Conservation (phyloP, 1,284 basidiomycete genomes). For the Pseudozyma hubeiensis region DNA sequence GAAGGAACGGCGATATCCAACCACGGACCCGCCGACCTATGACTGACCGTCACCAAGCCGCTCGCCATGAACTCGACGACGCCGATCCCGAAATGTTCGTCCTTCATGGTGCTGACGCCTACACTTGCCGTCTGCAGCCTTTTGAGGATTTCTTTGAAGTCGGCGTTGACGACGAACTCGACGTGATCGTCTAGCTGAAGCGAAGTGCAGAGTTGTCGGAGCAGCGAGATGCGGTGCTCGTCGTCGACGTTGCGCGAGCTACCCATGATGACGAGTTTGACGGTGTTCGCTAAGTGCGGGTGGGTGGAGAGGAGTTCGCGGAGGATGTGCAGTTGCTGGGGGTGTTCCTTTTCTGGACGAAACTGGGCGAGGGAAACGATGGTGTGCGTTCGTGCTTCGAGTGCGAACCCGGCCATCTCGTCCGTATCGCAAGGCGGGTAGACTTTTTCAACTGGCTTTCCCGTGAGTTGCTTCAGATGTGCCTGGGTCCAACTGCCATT, state of each 20-base stretch:
- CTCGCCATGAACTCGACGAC: slow-evolving; percentile 97
- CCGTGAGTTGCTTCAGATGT: slow-evolving; percentile 75
- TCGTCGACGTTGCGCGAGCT: slow-evolving; percentile 84
- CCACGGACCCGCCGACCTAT: slow-evolving; percentile 91
- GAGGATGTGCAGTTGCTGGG: slow-evolving; percentile 81
- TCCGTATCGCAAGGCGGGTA: slow-evolving; percentile 93
- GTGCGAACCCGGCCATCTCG: slow-evolving; percentile 76
- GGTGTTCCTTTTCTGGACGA: slow-evolving; percentile 91
- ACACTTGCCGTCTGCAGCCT: slow-evolving; percentile 81
- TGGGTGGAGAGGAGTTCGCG: slow-evolving; percentile 73
- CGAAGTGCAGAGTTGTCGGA: slow-evolving; percentile 76
- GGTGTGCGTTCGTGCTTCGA: slow-evolving; percentile 70
- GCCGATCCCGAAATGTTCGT: slow-evolving; percentile 99
- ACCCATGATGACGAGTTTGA: slow-evolving; percentile 77
- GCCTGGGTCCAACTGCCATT: slow-evolving; percentile 95
- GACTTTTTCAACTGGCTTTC: slow-evolving; percentile 70
- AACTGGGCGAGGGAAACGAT: slow-evolving; percentile 77
- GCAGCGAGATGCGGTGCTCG: slow-evolving; percentile 75
- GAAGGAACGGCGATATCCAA: slow-evolving; percentile 83
- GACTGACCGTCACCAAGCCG: slow-evolving; percentile 89
- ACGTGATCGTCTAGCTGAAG: slow-evolving; percentile 78
- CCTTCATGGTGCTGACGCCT: slow-evolving; percentile 95
- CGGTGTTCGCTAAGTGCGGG: slow-evolving; percentile 41
- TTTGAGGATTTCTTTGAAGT: slow-evolving; percentile 78
- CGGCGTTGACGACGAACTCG: slow-evolving; percentile 84